Evolutionary conservation across 1,284 basidiomycete species (phyloP).

Genomic region (Cystobasidium pallidum): DNA sequence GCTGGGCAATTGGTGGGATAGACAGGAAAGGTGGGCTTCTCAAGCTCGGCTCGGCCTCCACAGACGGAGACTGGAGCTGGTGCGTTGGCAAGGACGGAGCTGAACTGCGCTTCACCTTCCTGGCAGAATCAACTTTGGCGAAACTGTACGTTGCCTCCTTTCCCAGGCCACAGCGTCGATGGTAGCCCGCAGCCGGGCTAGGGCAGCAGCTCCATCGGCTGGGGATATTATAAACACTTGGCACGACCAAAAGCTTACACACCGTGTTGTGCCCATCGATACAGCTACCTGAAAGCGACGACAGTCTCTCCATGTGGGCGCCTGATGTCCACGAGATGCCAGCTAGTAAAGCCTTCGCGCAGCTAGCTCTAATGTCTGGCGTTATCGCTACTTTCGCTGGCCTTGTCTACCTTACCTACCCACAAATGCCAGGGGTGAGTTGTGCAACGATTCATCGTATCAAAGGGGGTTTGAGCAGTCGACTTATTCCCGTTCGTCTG

Average conservation of each 20-base stretch:
- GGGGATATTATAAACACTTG: no score
- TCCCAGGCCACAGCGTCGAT: no score
- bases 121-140: constrained; percentile 49
- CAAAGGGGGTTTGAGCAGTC: neutral
- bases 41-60: no score
- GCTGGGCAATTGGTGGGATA: constrained; percentile 50
- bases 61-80: no score
- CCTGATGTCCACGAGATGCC: constrained; percentile 53
- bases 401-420: constrained; percentile 46
- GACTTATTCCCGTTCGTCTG: neutral
- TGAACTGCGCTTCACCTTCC: neutral
- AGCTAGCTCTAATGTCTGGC: constrained; percentile 48
- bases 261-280: no score
- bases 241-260: no score
- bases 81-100: no score
- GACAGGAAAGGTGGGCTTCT: constrained; percentile 51
- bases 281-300: constrained; percentile 53
- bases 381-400: constrained; percentile 48
- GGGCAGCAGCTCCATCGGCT: no score
- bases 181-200: no score
- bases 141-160: constrained; percentile 50
- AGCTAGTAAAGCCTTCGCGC: constrained; percentile 50
- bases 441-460: no score
- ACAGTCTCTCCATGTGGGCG: constrained; percentile 53
- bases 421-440: constrained; percentile 47